Conservation (phyloP, 345 rosid genomes). For the Euphorbia peplus region DNA sequence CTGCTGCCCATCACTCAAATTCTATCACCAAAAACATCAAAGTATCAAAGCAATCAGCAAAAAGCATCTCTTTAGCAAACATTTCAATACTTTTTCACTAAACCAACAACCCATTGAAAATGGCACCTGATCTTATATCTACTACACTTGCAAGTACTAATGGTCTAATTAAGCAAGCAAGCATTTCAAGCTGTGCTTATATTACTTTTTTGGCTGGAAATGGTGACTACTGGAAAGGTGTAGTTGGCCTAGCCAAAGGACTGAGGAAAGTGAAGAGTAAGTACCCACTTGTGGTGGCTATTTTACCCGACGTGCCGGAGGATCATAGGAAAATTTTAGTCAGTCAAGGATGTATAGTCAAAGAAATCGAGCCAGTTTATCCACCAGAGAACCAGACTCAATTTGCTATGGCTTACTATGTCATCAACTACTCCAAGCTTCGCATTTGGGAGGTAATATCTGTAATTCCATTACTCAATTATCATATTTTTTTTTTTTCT, state of each 20-base stretch:
- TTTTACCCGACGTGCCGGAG: conserved; percentile 77
- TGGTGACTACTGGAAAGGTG: conserved; percentile 76
- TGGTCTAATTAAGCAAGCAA: conserved; percentile 23
- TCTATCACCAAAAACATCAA: not conserved
- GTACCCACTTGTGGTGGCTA: conserved; percentile 75
- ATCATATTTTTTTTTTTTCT: not conserved
- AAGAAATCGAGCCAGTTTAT: conserved; percentile 64
- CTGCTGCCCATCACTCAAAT: not conserved
- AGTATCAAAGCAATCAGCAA: not conserved
- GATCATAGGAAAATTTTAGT: conserved; percentile 59
- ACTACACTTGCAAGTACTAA: not conserved
- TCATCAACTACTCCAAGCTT: conserved; percentile 81
- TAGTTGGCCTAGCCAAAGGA: conserved; percentile 78
- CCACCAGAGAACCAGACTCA: conserved; percentile 67
- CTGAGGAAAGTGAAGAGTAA: conserved; percentile 55
- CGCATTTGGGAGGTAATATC: conserved; percentile 59
- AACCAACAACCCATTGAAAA: not conserved
- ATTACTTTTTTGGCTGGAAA: conserved; percentile 74
- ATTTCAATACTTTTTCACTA: not conserved
- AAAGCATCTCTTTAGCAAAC: not conserved
- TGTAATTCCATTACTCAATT: conserved; percentile 26
- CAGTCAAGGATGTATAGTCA: conserved; percentile 62
- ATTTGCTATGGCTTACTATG: conserved; percentile 77
- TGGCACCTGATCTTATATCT: conserved; percentile 15
- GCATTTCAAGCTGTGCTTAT: conserved; percentile 33